Conservation (phyloP, 352 stramenopile species). For the Pythium folliculosum region DNA sequence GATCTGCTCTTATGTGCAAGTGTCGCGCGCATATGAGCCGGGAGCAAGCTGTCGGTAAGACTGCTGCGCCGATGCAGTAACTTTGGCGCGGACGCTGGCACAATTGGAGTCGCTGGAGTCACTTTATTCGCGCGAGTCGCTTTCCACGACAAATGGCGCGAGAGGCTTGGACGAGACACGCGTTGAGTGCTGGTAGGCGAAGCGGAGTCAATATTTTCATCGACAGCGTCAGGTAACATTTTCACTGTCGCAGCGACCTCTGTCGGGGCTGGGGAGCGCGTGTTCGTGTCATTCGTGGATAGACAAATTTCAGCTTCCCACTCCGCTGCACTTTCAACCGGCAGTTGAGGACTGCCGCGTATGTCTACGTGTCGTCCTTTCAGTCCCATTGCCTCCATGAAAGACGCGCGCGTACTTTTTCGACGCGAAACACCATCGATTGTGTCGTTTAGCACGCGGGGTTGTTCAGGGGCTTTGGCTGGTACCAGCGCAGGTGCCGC, state of each 20-base stretch:
- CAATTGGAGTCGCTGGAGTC: background rate
- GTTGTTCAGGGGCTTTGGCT: background rate
- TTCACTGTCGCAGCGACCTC: too few species aligned
- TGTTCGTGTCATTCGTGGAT: too few species aligned
- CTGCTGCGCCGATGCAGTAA: constrained; percentile 2
- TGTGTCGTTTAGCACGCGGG: too few species aligned
- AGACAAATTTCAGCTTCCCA: too few species aligned
- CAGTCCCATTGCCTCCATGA: constrained; percentile 9
- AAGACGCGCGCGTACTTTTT: constrained; percentile 1
- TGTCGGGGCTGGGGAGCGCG: too few species aligned
- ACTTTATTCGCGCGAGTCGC: constrained; percentile 4
- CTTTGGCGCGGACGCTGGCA: background rate
- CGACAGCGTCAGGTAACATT: too few species aligned
- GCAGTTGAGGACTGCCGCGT: too few species aligned
- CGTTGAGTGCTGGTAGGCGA: background rate
- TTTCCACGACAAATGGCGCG: constrained; percentile 17
- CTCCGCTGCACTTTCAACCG: too few species aligned
- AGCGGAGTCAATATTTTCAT: too few species aligned
- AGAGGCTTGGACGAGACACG: constrained; percentile 1
- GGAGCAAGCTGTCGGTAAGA: background rate
- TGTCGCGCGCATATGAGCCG: background rate
- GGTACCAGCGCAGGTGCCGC: background rate
- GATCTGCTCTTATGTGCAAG: constrained; percentile 9
- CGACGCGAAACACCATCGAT: too few species aligned
- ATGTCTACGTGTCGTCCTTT: background rate